Base-by-base conservation (phyloP, 2,329 filamentous ascomycete genomes). In the Massarina eburnea region DNA sequence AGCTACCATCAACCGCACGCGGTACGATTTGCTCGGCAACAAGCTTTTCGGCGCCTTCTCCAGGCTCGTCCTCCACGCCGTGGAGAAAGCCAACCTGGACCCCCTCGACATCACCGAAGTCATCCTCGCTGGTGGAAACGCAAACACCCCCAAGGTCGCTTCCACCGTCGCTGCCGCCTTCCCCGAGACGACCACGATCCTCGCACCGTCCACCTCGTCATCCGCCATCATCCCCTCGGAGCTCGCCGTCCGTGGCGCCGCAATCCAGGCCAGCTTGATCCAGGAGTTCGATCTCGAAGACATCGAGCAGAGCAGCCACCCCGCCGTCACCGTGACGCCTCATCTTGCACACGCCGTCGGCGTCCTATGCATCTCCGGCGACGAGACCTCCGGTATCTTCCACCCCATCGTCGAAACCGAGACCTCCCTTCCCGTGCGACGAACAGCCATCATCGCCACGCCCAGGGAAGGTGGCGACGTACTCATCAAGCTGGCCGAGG, bases 231-330 rank as follows among this genome's bases (percentile, higher is more conserved):
- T 97, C 81, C 94, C 94, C 54, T 94, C 90, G 3, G 92, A 97
- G 76, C 81, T 96, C 45, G 79, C 86, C 62, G 88, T 89, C 52
- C 85, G 94, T 54, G 94, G 94, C 66, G 94, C 94, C 50, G 92
- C 94, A 24, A 90, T 99, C 61, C 94, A 99, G 76, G 94, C 94
- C 29, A 95, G 86, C 49, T 78, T 99, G 54, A 90, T 99, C 71
- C 85, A 91, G 72, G 92, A 96, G 72, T 99, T 95, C 73, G 94
- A 99, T 62, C 80, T 84, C 58, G 85, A 90, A 57, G 92, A 97
- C 68, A 95, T 99, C 59, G 89, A 95, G 70, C 91, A 96, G 79
- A 95, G 89, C 52, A 95, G 91, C 38, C 92, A 99, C 78, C 86
- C 94, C 41, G 89, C 91, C 67, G 91, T 99, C 54, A 96, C 92